Base-by-base conservation (phyloP, 805 yeast genomes). In the Aciculoconidium aculeatum region DNA sequence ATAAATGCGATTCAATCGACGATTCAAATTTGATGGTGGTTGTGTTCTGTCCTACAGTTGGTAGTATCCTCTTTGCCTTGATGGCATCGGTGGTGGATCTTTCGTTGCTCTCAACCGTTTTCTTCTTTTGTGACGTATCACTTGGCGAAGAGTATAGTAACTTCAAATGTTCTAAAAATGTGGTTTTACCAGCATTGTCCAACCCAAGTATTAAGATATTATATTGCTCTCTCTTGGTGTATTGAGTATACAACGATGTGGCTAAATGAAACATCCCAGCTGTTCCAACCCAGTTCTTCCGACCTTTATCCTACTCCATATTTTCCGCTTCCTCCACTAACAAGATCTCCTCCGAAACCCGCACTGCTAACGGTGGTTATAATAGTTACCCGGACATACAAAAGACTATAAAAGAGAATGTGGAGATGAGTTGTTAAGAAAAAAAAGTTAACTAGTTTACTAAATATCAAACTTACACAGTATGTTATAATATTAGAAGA, bases 141-240 rank as follows among this genome's bases (percentile, higher is more conserved):
- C 37, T 42, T n/a, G 56, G 49, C 14, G 51, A 32, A 7, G 61
- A 51, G 33, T 56, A 61, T 13, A 63, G 46, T 16, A 64, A 51
- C 45, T 63, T 61, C 25, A 61, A 34, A 40, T 59, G 66, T 42
- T 61, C 67, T 25, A 61, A 39, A 32, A 58, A 58, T 7, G 62
- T 54, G 9, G 97, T 92, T 53, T 90, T 90, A 1, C 98, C 98
- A 0, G 97, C 95, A 61, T 90, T 88, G 55, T 90, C 96, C 16
- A 90, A 70, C 11, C 98, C 98, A 13, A 90, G 64, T 20, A 90
- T 83, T 27, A 90, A 67, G 49, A 64, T 46, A 34, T 63, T 64
- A 42, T 64, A 64, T 46, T 64, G 70, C 35, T 64, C 70, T 28
- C 68, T 51, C 41, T 63, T 56, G 33, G 67, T 61, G 44, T 63